A percentile compares a stretch with the other conserved stretches of the same genome.
Conservation (phyloP, 768 basidiomycete species). For the Asterophora lycoperdoides region DNA sequence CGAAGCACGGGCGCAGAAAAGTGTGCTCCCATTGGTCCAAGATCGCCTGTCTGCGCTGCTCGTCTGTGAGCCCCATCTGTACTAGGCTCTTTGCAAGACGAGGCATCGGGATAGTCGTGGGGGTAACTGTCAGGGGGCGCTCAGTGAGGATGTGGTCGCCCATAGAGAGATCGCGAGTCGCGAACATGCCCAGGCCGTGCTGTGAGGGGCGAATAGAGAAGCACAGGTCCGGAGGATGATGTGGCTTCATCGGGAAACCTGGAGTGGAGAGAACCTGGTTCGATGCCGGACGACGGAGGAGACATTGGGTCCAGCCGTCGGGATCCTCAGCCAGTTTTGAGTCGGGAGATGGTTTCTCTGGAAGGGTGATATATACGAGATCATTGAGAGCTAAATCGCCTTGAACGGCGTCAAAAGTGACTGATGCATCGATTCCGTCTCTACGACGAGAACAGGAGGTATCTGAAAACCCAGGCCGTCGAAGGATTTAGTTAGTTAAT, state of each 20-base stretch:
- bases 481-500: too few relatives aligned
- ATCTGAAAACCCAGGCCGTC: too few relatives aligned
- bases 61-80: slow-evolving; percentile 7
- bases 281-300: slow-evolving; percentile 10
- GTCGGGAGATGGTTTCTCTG: not conserved
- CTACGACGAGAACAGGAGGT: too few relatives aligned
- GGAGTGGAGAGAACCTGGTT: slow-evolving; percentile 10
- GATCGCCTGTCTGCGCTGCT: slow-evolving; percentile 6
- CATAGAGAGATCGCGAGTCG: slow-evolving; percentile 17
- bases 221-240: slow-evolving; percentile 8
- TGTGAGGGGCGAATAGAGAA: slow-evolving; percentile 13
- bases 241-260: slow-evolving; percentile 11
- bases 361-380: slow-evolving; percentile 9
- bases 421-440: too few relatives aligned
- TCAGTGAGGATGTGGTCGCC: slow-evolving; percentile 22
- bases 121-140: slow-evolving; percentile 19
- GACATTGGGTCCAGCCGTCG: slow-evolving; percentile 16
- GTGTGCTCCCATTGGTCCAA: slow-evolving; percentile 17
- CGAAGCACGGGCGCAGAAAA: slow-evolving; percentile 18
- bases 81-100: slow-evolving; percentile 4
- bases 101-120: slow-evolving; percentile 17
- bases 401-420: not conserved
- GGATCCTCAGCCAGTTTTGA: slow-evolving; percentile 1
- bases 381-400: slow-evolving; percentile 13
- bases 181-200: slow-evolving; percentile 22